phyloP scores from a whole-genome alignment of 306 rosid genomes.

The Calophaca sinica region DNA sequence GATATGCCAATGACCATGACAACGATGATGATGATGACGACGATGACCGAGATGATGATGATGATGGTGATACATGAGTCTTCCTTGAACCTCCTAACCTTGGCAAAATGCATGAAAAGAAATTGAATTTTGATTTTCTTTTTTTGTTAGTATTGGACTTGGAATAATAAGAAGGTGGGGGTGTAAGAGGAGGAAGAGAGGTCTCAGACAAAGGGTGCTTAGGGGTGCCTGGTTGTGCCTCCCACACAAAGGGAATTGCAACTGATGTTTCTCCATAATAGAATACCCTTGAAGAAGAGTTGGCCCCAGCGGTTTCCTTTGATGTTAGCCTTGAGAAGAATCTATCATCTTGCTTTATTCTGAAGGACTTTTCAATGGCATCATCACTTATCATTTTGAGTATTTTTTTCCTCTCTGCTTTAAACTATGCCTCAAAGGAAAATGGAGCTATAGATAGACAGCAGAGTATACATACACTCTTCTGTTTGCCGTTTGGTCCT shows the following conservation, averaged over 20 bases:
- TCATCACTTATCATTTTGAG: slow-evolving; percentile 42
- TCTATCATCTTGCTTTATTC: slow-evolving; percentile 52
- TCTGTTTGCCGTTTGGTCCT: slow-evolving; percentile 21
- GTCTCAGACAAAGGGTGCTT: slow-evolving; percentile 52
- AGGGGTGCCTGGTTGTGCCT: slow-evolving; percentile 57
- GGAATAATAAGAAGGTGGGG: slow-evolving; percentile 57
- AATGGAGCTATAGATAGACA: slow-evolving; percentile 22
- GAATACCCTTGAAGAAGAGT: slow-evolving; percentile 53
- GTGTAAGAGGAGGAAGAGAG: slow-evolving; percentile 55
- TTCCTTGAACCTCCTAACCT: slow-evolving; percentile 42
- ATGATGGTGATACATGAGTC: slow-evolving; percentile 39
- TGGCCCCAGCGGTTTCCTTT: slow-evolving; percentile 46
- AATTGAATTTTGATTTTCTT: slow-evolving; percentile 36
- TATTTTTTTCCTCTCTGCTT: not conserved
- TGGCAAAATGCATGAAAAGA: slow-evolving; percentile 44
- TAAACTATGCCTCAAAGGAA: slow-evolving; percentile 23
- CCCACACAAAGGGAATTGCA: slow-evolving; percentile 62
- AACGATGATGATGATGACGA: not conserved
- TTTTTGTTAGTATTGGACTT: slow-evolving; percentile 22
- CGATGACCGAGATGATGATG: not conserved
- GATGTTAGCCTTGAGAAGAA: slow-evolving; percentile 52
- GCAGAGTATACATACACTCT: slow-evolving; percentile 5
- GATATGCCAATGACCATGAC: slow-evolving; percentile 40
- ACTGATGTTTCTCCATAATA: slow-evolving; percentile 54
- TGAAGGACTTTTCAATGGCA: slow-evolving; percentile 47